Conservation (phyloP, 768 basidiomycete genomes). For the Serendipita vermifera region DNA sequence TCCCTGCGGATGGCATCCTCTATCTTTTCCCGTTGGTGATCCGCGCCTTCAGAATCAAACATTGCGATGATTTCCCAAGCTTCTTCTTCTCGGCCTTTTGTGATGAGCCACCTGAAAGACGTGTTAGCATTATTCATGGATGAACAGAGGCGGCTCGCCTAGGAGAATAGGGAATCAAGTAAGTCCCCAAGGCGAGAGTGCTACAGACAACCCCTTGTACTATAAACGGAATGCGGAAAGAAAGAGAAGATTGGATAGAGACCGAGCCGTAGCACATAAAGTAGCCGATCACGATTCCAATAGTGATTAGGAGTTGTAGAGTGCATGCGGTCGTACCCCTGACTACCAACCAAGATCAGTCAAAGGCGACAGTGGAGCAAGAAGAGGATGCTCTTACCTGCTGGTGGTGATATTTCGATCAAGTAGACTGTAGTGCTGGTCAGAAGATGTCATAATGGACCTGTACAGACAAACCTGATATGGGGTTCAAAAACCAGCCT, state of each 20-base stretch:
- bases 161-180: conserved; percentile 29
- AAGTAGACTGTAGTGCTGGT: conserved; percentile 12
- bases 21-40: conserved; percentile 22
- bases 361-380: conserved; percentile 29
- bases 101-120: conserved; percentile 32
- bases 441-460: no score
- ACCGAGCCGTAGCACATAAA: conserved; percentile 31
- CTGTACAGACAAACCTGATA: conserved; percentile 21
- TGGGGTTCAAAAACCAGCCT: conserved; percentile 33
- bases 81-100: conserved; percentile 26
- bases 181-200: conserved; percentile 22
- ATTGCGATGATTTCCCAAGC: conserved; percentile 17
- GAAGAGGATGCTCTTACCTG: conserved; percentile 6
- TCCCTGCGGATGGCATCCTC: conserved; percentile 19
- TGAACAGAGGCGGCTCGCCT: no score
- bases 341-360: conserved; percentile 30
- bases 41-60: neutral
- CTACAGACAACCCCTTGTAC: conserved; percentile 24
- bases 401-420: conserved; percentile 16
- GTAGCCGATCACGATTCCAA: conserved; percentile 30
- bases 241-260: conserved; percentile 21
- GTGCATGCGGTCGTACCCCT: conserved; percentile 31
- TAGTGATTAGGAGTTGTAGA: conserved; percentile 32
- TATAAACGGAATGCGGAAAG: conserved; percentile 30
- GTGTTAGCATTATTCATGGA: no score